These are phyloP conservation scores for Hymenoscyphus fructigenus DNA, from an alignment of 2,329 filamentous ascomycete species.

Conservation along the genomic window DNA sequence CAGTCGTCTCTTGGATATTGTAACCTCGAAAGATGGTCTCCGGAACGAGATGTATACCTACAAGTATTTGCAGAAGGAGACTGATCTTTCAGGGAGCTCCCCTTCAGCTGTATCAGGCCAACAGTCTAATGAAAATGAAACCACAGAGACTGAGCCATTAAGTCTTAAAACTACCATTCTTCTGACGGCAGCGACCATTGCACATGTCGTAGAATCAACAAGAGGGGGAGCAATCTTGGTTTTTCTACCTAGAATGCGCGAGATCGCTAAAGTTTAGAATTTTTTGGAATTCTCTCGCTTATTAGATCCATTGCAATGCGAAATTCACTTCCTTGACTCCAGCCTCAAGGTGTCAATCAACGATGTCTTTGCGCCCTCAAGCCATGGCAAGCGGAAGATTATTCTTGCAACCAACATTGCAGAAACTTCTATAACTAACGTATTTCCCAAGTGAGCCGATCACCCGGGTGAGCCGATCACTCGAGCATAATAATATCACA, in stretches of 20 bases:
- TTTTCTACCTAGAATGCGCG: slow-evolving; percentile 85
- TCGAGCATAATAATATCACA: too few relatives aligned
- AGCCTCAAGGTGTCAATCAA: slow-evolving; percentile 84
- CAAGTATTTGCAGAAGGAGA: background rate
- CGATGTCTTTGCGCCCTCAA: slow-evolving; percentile 74
- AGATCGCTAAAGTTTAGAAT: slow-evolving; percentile 77
- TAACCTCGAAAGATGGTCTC: background rate
- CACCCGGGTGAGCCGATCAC: too few relatives aligned
- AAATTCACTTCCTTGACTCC: slow-evolving; percentile 86
- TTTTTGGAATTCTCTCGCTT: slow-evolving; percentile 52
- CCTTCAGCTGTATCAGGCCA: background rate
- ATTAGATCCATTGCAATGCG: slow-evolving; percentile 67
- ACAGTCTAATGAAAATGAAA: background rate
- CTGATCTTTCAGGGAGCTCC: background rate
- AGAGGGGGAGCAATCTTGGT: slow-evolving; percentile 82
- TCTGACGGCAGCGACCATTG: slow-evolving; percentile 80
- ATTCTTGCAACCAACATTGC: slow-evolving; percentile 95
- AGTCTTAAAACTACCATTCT: slow-evolving; percentile 67
- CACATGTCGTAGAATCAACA: slow-evolving; percentile 75
- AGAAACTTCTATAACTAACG: slow-evolving; percentile 95
- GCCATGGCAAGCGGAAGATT: slow-evolving; percentile 79
- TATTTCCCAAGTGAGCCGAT: too few relatives aligned
- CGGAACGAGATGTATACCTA: slow-evolving; percentile 41
- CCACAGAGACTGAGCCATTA: slow-evolving; percentile 41
- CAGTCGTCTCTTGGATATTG: slow-evolving; percentile 13